Conservation (phyloP, 1,284 basidiomycete species). For the Naganishia liquefaciens region DNA sequence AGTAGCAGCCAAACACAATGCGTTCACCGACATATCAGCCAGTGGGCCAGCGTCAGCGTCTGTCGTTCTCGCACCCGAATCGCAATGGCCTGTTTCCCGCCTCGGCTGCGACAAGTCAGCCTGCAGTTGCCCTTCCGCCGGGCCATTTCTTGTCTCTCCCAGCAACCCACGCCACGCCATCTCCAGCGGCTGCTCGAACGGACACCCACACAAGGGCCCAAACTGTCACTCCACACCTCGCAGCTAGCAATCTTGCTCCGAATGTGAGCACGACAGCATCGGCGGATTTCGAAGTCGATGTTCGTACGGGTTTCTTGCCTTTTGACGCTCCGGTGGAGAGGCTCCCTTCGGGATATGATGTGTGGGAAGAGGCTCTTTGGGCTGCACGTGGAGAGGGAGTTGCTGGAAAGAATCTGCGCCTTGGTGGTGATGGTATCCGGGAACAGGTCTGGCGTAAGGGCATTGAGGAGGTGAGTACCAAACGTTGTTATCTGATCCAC, state of each 20-base stretch:
- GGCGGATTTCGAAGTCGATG: slow-evolving; percentile 93
- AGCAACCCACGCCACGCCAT: slow-evolving; percentile 49
- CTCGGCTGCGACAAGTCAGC: not conserved
- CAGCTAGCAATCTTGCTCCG: slow-evolving; percentile 49
- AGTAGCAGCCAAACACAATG: not conserved
- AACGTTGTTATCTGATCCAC: slow-evolving; percentile 7
- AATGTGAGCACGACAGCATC: slow-evolving; percentile 85
- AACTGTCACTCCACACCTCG: slow-evolving; percentile 46
- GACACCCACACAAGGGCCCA: slow-evolving; percentile 40
- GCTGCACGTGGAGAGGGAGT: slow-evolving; percentile 58
- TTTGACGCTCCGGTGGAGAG: slow-evolving; percentile 70
- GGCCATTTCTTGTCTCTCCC: slow-evolving; percentile 69
- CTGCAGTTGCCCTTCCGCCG: slow-evolving; percentile 51
- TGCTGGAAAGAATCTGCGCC: slow-evolving; percentile 59
- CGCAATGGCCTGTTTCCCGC: slow-evolving; percentile 15
- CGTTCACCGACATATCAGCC: slow-evolving; percentile 13
- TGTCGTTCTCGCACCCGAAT: slow-evolving; percentile 20
- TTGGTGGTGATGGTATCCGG: slow-evolving; percentile 58
- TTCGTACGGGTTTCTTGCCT: slow-evolving; percentile 88
- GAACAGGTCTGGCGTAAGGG: slow-evolving; percentile 66
- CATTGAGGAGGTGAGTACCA: slow-evolving; percentile 61
- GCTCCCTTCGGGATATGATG: slow-evolving; percentile 64
- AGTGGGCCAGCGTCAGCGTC: slow-evolving; percentile 13
- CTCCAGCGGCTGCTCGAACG: slow-evolving; percentile 13
- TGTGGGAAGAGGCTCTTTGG: slow-evolving; percentile 66